These are phyloP conservation scores for Acanthamoeba healyi DNA, from an alignment of 208 protist species.

Conservation along the genomic window DNA sequence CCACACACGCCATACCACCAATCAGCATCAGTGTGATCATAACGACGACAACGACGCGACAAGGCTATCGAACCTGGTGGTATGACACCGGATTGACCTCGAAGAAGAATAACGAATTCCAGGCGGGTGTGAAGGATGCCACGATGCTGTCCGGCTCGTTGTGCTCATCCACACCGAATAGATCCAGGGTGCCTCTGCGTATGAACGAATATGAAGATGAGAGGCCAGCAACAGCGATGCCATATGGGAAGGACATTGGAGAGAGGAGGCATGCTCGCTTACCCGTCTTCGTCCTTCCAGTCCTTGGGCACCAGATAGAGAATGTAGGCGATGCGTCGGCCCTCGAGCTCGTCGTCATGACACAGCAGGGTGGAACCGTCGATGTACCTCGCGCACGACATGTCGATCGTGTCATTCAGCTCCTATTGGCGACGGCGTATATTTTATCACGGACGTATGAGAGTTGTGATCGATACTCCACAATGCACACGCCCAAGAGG, in stretches of 20 bases:
- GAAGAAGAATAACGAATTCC: conserved; percentile 64
- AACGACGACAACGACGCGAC: neutral
- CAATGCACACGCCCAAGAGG: neutral
- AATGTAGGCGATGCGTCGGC: conserved; percentile 64
- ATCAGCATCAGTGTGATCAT: neutral
- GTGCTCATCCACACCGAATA: conserved; percentile 36
- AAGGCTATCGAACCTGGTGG: neutral
- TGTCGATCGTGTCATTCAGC: conserved; percentile 60
- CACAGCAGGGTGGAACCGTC: conserved; percentile 48
- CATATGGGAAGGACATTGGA: no score
- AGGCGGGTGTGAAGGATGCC: neutral
- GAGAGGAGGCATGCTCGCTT: neutral
- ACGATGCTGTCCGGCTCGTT: conserved; percentile 30
- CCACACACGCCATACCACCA: neutral
- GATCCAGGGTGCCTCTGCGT: conserved; percentile 29
- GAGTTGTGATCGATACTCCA: no score
- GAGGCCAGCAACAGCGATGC: no score
- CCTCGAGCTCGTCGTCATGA: conserved; percentile 65
- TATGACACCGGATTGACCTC: conserved; percentile 27
- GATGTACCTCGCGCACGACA: conserved; percentile 42
- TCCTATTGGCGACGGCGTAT: neutral
- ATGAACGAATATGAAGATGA: neutral
- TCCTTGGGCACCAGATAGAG: conserved; percentile 72
- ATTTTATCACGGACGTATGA: neutral
- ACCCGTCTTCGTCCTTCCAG: conserved; percentile 35